phyloP scores from a whole-genome alignment of 257 asterid species.

The Scutellaria barbata region DNA sequence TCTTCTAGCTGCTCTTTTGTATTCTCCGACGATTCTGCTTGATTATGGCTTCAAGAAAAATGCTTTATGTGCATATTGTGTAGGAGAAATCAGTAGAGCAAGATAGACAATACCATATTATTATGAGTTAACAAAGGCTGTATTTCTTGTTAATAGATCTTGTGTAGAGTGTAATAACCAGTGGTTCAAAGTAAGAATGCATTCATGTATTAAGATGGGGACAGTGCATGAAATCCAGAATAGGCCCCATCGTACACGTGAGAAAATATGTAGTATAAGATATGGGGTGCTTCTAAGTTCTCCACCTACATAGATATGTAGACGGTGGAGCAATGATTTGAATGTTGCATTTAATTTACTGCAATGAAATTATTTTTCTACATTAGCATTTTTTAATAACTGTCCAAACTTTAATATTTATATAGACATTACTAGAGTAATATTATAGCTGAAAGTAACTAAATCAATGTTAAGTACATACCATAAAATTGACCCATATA shows the following conservation, averaged over 20 bases:
- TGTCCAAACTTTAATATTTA: too few species aligned
- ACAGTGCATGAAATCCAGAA: conserved; percentile 8
- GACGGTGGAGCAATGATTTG: conserved; percentile 40
- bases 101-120: conserved; percentile 36
- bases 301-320: conserved; percentile 26
- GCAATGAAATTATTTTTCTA: conserved; percentile 32
- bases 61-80: conserved; percentile 40
- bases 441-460: too few species aligned
- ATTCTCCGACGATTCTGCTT: conserved; percentile 78
- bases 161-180: conserved; percentile 41
- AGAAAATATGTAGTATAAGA: background rate
- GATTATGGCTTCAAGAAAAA: conserved; percentile 26
- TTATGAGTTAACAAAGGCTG: conserved; percentile 32
- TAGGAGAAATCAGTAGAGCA: conserved; percentile 38
- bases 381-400: background rate
- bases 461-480: too few species aligned
- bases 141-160: conserved; percentile 38
- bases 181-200: conserved; percentile 27
- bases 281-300: conserved; percentile 6
- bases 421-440: too few species aligned
- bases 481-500: too few species aligned
- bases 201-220: conserved; percentile 14
- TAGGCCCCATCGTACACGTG: conserved; percentile 31
- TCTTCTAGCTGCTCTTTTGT: conserved; percentile 87
- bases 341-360: conserved; percentile 33